Percentiles rank a stretch among this genome's conserved stretches.
phyloP scores from a whole-genome alignment of 306 rosid genomes.

The Urtica urens region DNA sequence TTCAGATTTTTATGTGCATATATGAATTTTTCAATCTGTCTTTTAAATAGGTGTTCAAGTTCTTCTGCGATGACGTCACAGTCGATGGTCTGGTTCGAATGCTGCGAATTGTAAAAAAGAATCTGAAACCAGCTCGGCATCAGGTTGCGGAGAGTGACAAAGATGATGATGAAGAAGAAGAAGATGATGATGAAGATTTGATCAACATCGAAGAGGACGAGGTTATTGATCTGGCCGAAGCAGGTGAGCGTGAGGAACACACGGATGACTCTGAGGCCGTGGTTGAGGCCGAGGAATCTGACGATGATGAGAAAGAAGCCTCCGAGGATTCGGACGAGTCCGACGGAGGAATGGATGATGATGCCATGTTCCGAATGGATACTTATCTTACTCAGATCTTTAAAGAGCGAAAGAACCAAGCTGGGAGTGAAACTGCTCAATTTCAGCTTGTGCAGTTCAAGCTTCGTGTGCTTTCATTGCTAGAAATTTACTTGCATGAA shows the following conservation, averaged over 20 bases:
- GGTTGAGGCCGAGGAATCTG: constrained; percentile 47
- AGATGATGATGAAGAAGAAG: constrained; percentile 34
- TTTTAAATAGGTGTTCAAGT: constrained; percentile 73
- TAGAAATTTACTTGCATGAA: constrained; percentile 90
- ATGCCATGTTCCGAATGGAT: constrained; percentile 91
- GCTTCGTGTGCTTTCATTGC: constrained; percentile 76
- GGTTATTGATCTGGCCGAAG: constrained; percentile 63
- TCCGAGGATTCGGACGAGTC: constrained; percentile 74
- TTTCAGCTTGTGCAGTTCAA: constrained; percentile 84
- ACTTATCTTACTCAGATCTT: constrained; percentile 71
- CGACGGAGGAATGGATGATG: constrained; percentile 97
- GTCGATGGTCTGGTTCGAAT: constrained; percentile 68
- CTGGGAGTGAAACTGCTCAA: constrained; percentile 77
- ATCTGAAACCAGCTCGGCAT: constrained; percentile 70
- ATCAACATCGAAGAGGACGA: constrained; percentile 67
- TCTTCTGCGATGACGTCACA: constrained; percentile 54
- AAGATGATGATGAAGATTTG: constrained; percentile 48
- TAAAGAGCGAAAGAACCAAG: constrained; percentile 64
- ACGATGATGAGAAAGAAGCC: constrained; percentile 24
- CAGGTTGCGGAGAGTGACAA: constrained; percentile 46
- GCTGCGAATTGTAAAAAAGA: constrained; percentile 72
- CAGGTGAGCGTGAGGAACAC: constrained; percentile 71
- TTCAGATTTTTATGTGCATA: not conserved
- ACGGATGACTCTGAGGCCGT: constrained; percentile 73
- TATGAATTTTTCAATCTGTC: constrained; percentile 1